Conservation (phyloP, 2,329 filamentous ascomycete genomes). For the Scedosporium aurantiacum region DNA sequence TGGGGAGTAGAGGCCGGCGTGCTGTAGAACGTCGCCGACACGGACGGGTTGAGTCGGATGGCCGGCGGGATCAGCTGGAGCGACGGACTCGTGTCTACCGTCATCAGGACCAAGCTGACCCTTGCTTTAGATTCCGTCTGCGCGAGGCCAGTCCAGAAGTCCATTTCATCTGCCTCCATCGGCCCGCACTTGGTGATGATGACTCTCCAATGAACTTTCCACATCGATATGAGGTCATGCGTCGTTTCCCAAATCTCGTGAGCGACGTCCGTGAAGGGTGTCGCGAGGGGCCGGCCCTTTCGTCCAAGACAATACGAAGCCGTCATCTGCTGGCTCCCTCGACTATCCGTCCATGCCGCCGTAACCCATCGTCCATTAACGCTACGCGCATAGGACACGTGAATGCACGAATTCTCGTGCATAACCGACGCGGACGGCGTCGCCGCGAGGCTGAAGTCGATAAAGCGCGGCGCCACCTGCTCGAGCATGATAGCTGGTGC, state of each 20-base stretch:
- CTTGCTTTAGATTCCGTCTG: conserved; percentile 38
- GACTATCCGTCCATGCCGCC: conserved; percentile 70
- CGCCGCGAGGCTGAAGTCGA: conserved; percentile 62
- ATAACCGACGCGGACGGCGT: conserved; percentile 63
- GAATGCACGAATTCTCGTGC: conserved; percentile 69
- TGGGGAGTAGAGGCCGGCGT: conserved; percentile 62
- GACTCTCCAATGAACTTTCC: conserved; percentile 66
- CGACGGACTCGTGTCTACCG: conserved; percentile 54
- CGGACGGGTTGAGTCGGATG: conserved; percentile 34
- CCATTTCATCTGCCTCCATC: conserved; percentile 56
- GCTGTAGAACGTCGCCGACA: conserved; percentile 36
- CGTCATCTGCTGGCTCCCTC: conserved; percentile 61
- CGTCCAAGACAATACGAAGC: conserved; percentile 62
- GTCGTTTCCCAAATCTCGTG: conserved; percentile 72
- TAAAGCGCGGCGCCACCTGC: conserved; percentile 54
- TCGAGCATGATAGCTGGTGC: conserved; percentile 65
- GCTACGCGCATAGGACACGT: conserved; percentile 68
- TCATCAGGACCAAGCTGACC: conserved; percentile 47
- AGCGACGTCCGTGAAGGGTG: conserved; percentile 50
- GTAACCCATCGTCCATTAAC: conserved; percentile 68
- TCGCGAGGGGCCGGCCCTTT: conserved; percentile 39
- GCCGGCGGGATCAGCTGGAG: conserved; percentile 50
- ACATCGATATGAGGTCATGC: conserved; percentile 56
- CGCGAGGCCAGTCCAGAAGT: conserved; percentile 44
- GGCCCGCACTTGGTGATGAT: conserved; percentile 61